phyloP scores from a whole-genome alignment of 441 rosid genomes.

The Mallotus repandus region DNA sequence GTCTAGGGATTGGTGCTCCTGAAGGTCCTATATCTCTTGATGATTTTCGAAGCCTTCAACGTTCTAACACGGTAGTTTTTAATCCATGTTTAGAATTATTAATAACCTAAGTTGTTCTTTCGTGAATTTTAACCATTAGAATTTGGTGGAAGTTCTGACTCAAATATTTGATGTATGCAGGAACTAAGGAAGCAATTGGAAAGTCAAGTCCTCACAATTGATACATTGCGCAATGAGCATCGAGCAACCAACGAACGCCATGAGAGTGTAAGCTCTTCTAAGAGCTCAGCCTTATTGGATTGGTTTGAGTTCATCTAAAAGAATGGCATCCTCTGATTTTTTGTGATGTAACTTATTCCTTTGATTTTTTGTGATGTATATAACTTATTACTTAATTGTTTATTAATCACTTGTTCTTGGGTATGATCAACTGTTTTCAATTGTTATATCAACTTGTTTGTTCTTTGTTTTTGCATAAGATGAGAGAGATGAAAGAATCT shows the following conservation, averaged over 20 bases:
- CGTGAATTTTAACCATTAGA: neutral
- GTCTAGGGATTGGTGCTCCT: constrained; percentile 88
- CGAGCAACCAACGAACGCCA: constrained; percentile 54
- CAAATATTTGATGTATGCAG: constrained; percentile 40
- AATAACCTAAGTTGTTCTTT: constrained; percentile 2
- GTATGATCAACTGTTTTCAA: neutral
- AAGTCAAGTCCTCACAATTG: constrained; percentile 68
- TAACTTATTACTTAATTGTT: constrained; percentile 6
- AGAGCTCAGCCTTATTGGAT: neutral
- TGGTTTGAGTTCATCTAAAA: constrained; percentile 6
- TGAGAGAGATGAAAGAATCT: constrained; percentile 62
- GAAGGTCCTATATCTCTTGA: constrained; percentile 95
- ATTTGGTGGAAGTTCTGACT: neutral
- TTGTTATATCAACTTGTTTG: constrained; percentile 5
- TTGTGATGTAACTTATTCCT: neutral
- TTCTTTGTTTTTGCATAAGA: constrained; percentile 51
- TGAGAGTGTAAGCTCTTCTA: constrained; percentile 52
- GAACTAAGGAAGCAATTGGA: constrained; percentile 92
- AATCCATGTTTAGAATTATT: constrained; percentile 17
- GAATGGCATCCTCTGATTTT: constrained; percentile 9
- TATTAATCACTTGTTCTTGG: neutral
- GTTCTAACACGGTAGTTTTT: constrained; percentile 68
- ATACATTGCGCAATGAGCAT: constrained; percentile 59
- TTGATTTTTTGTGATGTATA: constrained; percentile 6
- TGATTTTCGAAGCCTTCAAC: constrained; percentile 96